A percentile compares a stretch with the other conserved stretches of the same genome.
phyloP scores from a whole-genome alignment of 345 rosid species.

The Citrus mangshanensis region DNA sequence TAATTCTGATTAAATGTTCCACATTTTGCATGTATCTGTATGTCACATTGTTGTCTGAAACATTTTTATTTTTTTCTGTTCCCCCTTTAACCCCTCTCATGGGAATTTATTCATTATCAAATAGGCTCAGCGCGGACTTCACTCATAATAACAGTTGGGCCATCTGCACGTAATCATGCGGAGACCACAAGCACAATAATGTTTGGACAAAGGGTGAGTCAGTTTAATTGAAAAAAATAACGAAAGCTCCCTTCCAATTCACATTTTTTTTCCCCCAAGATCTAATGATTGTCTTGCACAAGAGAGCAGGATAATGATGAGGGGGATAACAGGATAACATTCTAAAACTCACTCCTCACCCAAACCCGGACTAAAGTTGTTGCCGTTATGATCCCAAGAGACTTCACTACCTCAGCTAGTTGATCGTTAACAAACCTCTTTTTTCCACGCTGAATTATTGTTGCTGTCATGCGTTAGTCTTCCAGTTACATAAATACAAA shows the following conservation, averaged over 20 bases:
- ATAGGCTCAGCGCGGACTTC: constrained; percentile 94
- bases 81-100: not conserved
- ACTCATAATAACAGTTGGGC: constrained; percentile 80
- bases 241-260: not conserved
- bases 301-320: not conserved
- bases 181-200: constrained; percentile 91
- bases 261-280: not conserved
- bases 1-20: not conserved
- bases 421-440: no score
- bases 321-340: not conserved
- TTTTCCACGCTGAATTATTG: no score
- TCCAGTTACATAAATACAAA: no score
- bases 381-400: no score
- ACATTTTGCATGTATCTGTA: not conserved
- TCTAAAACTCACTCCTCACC: not conserved
- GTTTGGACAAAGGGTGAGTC: constrained; percentile 94
- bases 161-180: constrained; percentile 73
- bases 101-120: constrained; percentile 17
- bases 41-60: not conserved
- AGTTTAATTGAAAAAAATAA: no score
- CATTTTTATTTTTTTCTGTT: not conserved
- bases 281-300: not conserved
- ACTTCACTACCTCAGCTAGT: no score
- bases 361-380: not conserved
- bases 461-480: no score